These are phyloP conservation scores for Prototheca wickerhamii DNA, from an alignment of 163 green algal species.

Conservation along the genomic window DNA sequence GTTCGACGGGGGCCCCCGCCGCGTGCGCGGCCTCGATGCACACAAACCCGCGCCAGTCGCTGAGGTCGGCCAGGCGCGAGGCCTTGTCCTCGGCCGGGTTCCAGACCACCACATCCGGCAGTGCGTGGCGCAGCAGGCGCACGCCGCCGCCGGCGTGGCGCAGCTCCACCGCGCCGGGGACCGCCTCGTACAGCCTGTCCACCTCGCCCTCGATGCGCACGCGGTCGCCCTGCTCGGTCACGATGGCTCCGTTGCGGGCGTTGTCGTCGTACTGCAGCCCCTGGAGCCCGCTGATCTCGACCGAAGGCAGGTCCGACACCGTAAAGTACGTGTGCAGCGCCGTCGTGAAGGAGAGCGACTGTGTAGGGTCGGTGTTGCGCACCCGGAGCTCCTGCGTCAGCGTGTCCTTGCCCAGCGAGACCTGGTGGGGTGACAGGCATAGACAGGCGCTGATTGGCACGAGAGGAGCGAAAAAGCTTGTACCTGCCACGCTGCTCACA, in stretches of 20 bases:
- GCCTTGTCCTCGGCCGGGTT: conserved; percentile 83
- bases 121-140: conserved; percentile 7
- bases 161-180: conserved; percentile 45
- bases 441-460: background rate
- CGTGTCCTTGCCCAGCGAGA: background rate
- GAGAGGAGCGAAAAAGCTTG: no score
- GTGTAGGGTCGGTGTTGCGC: conserved; percentile 41
- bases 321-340: conserved; percentile 86
- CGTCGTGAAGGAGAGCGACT: conserved; percentile 60
- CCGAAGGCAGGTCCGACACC: conserved; percentile 6
- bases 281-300: conserved; percentile 42
- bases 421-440: background rate
- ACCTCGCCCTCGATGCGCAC: conserved; percentile 41
- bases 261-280: conserved; percentile 66
- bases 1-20: background rate
- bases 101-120: conserved; percentile 86
- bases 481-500: no score
- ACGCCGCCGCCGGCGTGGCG: conserved; percentile 3
- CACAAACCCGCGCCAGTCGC: conserved; percentile 30
- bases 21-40: conserved; percentile 3
- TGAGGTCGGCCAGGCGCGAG: conserved; percentile 69
- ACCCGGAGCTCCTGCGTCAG: conserved; percentile 45
- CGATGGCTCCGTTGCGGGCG: background rate
- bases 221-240: background rate
- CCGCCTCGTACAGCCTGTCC: conserved; percentile 76